These are phyloP conservation scores for Malania oleifera DNA, from an alignment of 164 flowering plant genomes.

Conservation along the genomic window DNA sequence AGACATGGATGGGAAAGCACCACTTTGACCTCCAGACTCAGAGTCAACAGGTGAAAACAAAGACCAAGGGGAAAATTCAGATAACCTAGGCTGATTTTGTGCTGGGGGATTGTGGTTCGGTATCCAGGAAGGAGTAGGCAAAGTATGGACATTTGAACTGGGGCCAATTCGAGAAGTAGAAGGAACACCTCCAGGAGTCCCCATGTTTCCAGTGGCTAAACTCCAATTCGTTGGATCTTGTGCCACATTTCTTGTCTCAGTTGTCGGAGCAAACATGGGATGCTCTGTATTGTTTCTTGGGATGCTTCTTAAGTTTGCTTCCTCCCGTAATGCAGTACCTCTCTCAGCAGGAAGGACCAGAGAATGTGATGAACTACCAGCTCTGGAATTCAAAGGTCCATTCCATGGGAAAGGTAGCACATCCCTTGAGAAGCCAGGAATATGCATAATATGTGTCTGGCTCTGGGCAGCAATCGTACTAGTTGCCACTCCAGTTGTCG, in stretches of 20 bases:
- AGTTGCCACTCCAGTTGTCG: conserved; percentile 14
- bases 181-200: conserved; percentile 22
- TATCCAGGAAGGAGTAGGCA: conserved; percentile 26
- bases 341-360: conserved; percentile 23
- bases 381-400: conserved; percentile 38
- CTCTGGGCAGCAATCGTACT: conserved; percentile 24
- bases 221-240: conserved; percentile 45
- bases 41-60: conserved; percentile 32
- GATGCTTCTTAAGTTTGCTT: conserved; percentile 21
- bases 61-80: conserved; percentile 41
- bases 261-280: conserved; percentile 22
- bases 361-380: conserved; percentile 25
- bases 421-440: conserved; percentile 29
- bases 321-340: conserved; percentile 22
- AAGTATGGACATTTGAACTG: conserved; percentile 24
- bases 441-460: conserved; percentile 21
- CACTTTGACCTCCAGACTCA: conserved; percentile 31
- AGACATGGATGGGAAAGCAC: conserved; percentile 21
- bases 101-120: conserved; percentile 21
- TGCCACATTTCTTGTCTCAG: conserved; percentile 28
- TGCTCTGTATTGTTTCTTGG: conserved; percentile 29
- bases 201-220: conserved; percentile 26
- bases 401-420: conserved; percentile 34
- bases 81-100: conserved; percentile 25
- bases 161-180: conserved; percentile 24